Evolutionary conservation across 257 asterid species (phyloP).

Genomic region (Penstemon davidsonii): DNA sequence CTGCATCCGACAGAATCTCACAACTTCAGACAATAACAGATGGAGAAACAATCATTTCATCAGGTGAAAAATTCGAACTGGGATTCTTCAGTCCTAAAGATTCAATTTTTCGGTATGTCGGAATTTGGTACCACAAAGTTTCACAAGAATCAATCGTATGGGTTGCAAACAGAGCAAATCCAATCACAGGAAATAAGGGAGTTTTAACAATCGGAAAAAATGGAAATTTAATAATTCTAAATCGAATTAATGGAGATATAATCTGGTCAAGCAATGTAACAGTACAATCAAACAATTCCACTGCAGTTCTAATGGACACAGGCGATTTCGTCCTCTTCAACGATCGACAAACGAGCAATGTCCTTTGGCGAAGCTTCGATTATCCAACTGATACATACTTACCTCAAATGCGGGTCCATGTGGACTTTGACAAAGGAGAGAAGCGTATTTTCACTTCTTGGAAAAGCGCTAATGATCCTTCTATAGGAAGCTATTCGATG

Average conservation of each 20-base stretch:
- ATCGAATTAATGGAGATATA: conserved; percentile 24
- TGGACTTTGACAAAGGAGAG: conserved; percentile 32
- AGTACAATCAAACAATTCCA: conserved; percentile 30
- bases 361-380: conserved; percentile 58
- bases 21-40: conserved; percentile 38
- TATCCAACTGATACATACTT: conserved; percentile 62
- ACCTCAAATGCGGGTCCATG: conserved; percentile 53
- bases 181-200: conserved; percentile 52
- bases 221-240: conserved; percentile 48
- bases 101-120: conserved; percentile 53
- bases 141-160: conserved; percentile 48
- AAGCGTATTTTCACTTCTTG: conserved; percentile 53
- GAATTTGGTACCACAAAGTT: conserved; percentile 56
- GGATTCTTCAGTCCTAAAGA: conserved; percentile 69
- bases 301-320: conserved; percentile 41
- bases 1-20: conserved; percentile 35
- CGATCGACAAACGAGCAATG: not conserved
- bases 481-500: conserved; percentile 58
- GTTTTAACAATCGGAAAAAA: conserved; percentile 30
- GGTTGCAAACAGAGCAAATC: conserved; percentile 74
- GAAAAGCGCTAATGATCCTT: conserved; percentile 58
- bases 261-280: conserved; percentile 52
- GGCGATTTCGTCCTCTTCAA: conserved; percentile 48
- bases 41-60: conserved; percentile 52
- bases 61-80: conserved; percentile 40